These are phyloP conservation scores for Galerina marginata DNA, from an alignment of 768 basidiomycete genomes.

Conservation along the genomic window DNA sequence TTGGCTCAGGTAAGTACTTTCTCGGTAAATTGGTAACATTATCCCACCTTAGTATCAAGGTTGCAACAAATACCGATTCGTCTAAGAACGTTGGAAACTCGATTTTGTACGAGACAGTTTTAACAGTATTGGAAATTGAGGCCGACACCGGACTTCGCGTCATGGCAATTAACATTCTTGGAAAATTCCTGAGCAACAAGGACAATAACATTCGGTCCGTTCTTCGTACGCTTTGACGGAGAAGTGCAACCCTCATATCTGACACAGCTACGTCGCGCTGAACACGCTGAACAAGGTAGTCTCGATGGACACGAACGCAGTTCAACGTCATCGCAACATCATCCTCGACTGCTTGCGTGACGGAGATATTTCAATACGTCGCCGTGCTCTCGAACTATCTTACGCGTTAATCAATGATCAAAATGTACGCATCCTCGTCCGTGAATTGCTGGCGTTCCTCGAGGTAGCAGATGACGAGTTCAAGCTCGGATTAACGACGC, in stretches of 20 bases:
- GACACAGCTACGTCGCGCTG: conserved; percentile 91
- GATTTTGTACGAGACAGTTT: conserved; percentile 95
- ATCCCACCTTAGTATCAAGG: conserved; percentile 50
- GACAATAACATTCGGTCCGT: conserved; percentile 97
- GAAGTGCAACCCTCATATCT: conserved; percentile 1
- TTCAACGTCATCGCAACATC: conserved; percentile 96
- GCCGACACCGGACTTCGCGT: conserved; percentile 95
- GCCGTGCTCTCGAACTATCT: conserved; percentile 94
- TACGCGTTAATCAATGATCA: conserved; percentile 96
- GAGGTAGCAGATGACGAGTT: conserved; percentile 99
- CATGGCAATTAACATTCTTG: conserved; percentile 99
- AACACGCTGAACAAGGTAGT: conserved; percentile 99
- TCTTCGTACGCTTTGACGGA: no score
- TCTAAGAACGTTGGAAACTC: conserved; percentile 98
- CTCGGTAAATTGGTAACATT: neutral
- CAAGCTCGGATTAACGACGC: conserved; percentile 97
- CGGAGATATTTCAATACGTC: conserved; percentile 97
- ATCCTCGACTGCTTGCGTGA: conserved; percentile 99
- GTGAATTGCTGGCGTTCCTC: conserved; percentile 94
- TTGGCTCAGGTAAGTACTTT: conserved; percentile 77
- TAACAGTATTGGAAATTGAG: conserved; percentile 96
- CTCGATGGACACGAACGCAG: conserved; percentile 95
- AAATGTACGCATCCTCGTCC: conserved; percentile 89
- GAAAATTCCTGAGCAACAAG: conserved; percentile 95
- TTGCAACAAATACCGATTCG: conserved; percentile 98